Evolutionary conservation across 108 stramenopile species (phyloP), one percentile per base, ranked within the genome.

Genomic region (Skeletonema menzelii): DNA sequence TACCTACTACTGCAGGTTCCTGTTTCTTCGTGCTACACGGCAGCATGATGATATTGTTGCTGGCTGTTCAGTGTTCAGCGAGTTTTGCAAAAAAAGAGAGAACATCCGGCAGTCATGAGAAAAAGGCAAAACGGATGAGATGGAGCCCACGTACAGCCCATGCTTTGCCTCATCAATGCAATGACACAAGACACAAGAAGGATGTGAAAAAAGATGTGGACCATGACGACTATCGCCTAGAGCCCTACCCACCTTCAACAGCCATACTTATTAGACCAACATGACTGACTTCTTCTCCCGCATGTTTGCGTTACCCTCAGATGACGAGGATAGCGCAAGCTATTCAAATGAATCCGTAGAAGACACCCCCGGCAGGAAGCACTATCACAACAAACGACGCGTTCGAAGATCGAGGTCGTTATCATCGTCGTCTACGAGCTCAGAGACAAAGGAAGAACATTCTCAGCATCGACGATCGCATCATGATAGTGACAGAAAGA

Each of bases 381-480:
- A 42, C 0, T 22, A 22, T 53, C 22, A 53, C 8, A 53, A 22
- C 19, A 53, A 22, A 53, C 49, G 49, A 19, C 40, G 40, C 40
- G 40, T 42, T 15, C 15, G 5, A 42, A 42, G 40, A n/a, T 42
- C 40, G 15, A 22, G 49, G 20, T 53, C 49, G 6, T 24, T 53
- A 53, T 53, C 49, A 10, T 53, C 65, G 27, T 24, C 46, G 2
- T 44, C 46, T 24, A 47, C 38, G 5, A 30, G 46, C 28, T 47
- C 42, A 11, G 65, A 65, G 28, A 49, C 65, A 28, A 65, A 27
- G 65, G 65, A 47, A 47, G 46, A n/a, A 17, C 26, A 47, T 49
- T 44, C 26, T n/a, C 27, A 26, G 4, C 44, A 65, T 53, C 49
- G 20, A 1, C 17, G 47, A 11, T 31, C 14, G n/a, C 28, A 24